Evolutionary conservation across 805 yeast genomes (phyloP).

Genomic region (Maudiozyma pseudohumilis): DNA sequence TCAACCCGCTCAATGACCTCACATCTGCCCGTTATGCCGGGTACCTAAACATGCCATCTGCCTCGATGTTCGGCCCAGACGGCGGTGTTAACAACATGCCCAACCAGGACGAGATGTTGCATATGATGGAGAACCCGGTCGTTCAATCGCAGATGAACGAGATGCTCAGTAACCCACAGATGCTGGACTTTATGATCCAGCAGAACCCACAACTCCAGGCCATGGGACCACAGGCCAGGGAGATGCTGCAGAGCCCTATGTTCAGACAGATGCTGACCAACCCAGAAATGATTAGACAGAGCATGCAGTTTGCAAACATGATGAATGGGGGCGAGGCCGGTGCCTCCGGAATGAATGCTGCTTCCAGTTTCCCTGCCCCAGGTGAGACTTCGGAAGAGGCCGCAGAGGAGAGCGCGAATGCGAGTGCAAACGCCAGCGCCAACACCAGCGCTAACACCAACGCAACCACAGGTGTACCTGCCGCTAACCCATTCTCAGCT

Average conservation of each 20-base stretch:
- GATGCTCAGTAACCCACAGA: slow-evolving; percentile 77
- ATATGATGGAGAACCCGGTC: slow-evolving; percentile 72
- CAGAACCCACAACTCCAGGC: slow-evolving; percentile 76
- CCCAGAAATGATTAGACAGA: slow-evolving; percentile 76
- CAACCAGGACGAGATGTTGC: slow-evolving; percentile 61
- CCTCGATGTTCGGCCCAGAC: slow-evolving; percentile 87
- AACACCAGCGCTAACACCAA: slow-evolving; percentile 13
- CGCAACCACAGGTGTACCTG: slow-evolving; percentile 13
- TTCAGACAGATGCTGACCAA: slow-evolving; percentile 72
- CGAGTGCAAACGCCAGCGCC: slow-evolving; percentile 6
- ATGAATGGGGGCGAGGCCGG: slow-evolving; percentile 19
- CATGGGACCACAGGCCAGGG: slow-evolving; percentile 84
- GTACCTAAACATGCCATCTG: slow-evolving; percentile 67
- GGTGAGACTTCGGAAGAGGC: slow-evolving; percentile 29
- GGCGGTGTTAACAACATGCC: slow-evolving; percentile 63
- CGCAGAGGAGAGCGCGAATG: slow-evolving; percentile 12
- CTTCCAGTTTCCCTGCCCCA: slow-evolving; percentile 38
- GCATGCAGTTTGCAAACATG: slow-evolving; percentile 63
- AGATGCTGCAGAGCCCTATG: slow-evolving; percentile 73
- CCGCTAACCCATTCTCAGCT: slow-evolving; percentile 41
- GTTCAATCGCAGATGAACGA: slow-evolving; percentile 75
- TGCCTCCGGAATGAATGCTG: slow-evolving; percentile 22
- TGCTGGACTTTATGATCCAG: slow-evolving; percentile 71
- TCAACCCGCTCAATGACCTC: slow-evolving; percentile 82
- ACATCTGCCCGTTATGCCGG: slow-evolving; percentile 98